Evolutionary conservation across 1,284 basidiomycete genomes (phyloP), one percentile per base, ranked within the genome.

Genomic region (Serendipita sp.): DNA sequence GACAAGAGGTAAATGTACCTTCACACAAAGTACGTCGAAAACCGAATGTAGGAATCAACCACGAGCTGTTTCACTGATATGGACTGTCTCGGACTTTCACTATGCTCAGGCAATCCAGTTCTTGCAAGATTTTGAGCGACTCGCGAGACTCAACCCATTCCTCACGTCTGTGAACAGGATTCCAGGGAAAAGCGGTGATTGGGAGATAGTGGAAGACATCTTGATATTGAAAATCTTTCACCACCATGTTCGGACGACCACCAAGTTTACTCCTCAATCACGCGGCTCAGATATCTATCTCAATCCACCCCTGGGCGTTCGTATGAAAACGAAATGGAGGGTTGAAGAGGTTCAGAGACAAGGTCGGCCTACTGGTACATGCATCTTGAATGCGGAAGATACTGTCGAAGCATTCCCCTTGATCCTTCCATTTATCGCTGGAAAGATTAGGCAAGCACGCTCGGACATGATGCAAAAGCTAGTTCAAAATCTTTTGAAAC

Each of bases 241-340:
- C 17, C n/a, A 30, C 15, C n/a, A 17, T n/a, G 32, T 58, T 6
- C 53, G 32, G 15, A 26, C 53, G 15, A 58, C 53, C 30, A 30
- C 32, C 32, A 29, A 26, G 26, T 26, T 15, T 4, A 32, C 22
- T n/a, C 22, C 53, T 26, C 15, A 35, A 6, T 8, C 5, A 17
- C n/a, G 32, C 6, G 53, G 53, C 26, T 22, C 53, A n/a, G 53
- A 58, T 26, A 58, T 58, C 32, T 4, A 17, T 6, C 22, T 58
- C n/a, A 58, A 10, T 4, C n/a, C 53, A n/a, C 22, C 53, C 10
- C 32, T 58, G 22, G 53, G 53, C 4, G 32, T 58, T n/a, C 22
- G 53, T n/a, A n/a, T 35, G 53, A n/a, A 10, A 10, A 26, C 53
- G n/a, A 58, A 58, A 32, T 58, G 53, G 53, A 58, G 53, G 30